These are phyloP conservation scores for Pythium aristosporum DNA, from an alignment of 352 stramenopile genomes.

Conservation along the genomic window DNA sequence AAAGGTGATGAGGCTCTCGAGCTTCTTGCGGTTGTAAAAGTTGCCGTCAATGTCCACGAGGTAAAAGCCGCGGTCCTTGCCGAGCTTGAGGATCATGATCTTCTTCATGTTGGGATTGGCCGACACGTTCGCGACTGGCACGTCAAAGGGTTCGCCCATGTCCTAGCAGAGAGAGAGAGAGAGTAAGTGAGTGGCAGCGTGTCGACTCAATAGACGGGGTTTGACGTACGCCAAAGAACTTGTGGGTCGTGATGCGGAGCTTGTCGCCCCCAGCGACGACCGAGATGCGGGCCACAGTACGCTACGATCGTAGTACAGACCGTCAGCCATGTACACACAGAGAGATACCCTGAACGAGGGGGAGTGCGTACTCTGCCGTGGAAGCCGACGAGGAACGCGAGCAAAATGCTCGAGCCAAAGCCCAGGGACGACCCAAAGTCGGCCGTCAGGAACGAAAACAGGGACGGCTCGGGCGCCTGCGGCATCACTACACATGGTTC, in stretches of 20 bases:
- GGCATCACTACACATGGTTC: conserved; percentile 34
- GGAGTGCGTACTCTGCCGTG: conserved; percentile 55
- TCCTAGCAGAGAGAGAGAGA: conserved; percentile 34
- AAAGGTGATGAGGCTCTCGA: conserved; percentile 87
- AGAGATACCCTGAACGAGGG: not conserved
- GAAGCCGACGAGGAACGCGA: conserved; percentile 80
- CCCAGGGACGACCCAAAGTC: conserved; percentile 77
- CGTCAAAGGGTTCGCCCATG: conserved; percentile 59
- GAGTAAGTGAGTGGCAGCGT: not conserved
- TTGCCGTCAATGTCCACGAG: conserved; percentile 76
- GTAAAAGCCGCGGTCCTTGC: conserved; percentile 70
- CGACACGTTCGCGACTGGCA: conserved; percentile 66
- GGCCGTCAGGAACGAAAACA: conserved; percentile 80
- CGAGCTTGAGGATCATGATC: conserved; percentile 86
- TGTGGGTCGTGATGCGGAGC: conserved; percentile 84
- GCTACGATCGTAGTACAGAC: conserved; percentile 30
- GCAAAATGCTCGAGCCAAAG: conserved; percentile 80
- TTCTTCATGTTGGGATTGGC: conserved; percentile 82
- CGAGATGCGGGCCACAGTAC: conserved; percentile 75
- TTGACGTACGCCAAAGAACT: conserved; percentile 75
- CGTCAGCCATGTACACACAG: not conserved
- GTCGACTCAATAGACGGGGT: no score
- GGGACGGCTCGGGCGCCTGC: conserved; percentile 63
- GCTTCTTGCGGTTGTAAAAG: conserved; percentile 86
- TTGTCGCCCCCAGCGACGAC: conserved; percentile 75